phyloP scores from a whole-genome alignment of 257 asterid genomes.

The Orobanche coerulescens region DNA sequence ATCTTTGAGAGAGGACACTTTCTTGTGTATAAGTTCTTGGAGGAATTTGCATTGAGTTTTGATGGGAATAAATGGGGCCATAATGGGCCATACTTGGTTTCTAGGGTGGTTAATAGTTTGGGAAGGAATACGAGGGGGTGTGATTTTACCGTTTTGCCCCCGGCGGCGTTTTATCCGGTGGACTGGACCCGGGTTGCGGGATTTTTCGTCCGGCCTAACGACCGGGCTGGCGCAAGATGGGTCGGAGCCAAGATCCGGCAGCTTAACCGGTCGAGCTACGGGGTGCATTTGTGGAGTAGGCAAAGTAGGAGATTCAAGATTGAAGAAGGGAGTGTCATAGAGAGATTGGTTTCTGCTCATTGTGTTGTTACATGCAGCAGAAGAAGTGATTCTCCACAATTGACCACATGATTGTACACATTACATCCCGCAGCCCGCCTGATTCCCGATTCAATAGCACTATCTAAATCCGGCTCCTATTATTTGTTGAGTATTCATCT shows the following conservation, averaged over 20 bases:
- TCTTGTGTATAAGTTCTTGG: constrained; percentile 49
- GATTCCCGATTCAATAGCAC: no score
- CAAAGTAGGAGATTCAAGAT: constrained; percentile 35
- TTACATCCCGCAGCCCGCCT: no score
- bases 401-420: no score
- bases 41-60: constrained; percentile 53
- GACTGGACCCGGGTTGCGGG: constrained; percentile 41
- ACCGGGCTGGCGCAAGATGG: constrained; percentile 29
- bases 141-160: constrained; percentile 46
- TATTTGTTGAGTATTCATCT: no score
- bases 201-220: constrained; percentile 32
- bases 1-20: constrained; percentile 51
- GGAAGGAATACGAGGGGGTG: constrained; percentile 1
- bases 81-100: constrained; percentile 69
- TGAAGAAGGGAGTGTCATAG: constrained; percentile 65
- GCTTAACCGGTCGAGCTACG: constrained; percentile 34
- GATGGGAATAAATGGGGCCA: constrained; percentile 75
- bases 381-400: no score
- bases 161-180: constrained; percentile 59
- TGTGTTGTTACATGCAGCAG: constrained; percentile 49
- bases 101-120: constrained; percentile 48
- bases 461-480: no score
- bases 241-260: constrained; percentile 34
- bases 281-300: constrained; percentile 73
- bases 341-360: constrained; percentile 40